phyloP scores from a whole-genome alignment of 2,329 filamentous ascomycete genomes.

The Mycosphaerella sp. region DNA sequence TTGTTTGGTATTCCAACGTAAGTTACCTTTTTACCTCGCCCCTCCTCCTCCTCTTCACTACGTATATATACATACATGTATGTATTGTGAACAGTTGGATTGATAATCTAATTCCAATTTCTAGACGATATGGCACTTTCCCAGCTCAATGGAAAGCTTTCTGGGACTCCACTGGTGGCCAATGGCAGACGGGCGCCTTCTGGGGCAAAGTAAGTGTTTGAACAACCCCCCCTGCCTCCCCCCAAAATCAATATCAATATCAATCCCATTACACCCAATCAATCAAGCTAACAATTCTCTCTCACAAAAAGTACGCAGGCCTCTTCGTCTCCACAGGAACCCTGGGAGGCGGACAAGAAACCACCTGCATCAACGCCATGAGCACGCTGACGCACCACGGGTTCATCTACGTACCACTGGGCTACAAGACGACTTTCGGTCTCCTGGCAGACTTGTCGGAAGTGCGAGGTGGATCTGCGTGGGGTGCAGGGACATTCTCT shows the following conservation, averaged over 20 bases:
- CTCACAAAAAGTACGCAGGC: constrained; percentile 74
- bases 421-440: constrained; percentile 74
- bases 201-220: constrained; percentile 57
- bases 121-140: constrained; percentile 78
- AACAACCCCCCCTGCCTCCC: no score
- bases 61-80: no score
- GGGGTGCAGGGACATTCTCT: constrained; percentile 91
- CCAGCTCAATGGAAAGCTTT: constrained; percentile 90
- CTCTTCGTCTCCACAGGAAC: constrained; percentile 85
- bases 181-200: constrained; percentile 67
- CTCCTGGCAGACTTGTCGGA: constrained; percentile 66
- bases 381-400: constrained; percentile 89
- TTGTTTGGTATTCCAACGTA: constrained; percentile 88
- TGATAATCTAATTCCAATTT: no score
- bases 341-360: constrained; percentile 86
- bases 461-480: constrained; percentile 79
- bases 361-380: constrained; percentile 72
- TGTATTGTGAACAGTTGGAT: no score
- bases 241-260: no score
- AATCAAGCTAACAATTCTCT: neutral
- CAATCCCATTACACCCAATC: neutral
- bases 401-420: constrained; percentile 91
- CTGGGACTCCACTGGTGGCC: constrained; percentile 71
- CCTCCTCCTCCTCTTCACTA: no score
- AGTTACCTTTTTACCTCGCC: no score